Conservation (phyloP, 176 grass and related monocot genomes). For the Eremochloa ophiuroides region DNA sequence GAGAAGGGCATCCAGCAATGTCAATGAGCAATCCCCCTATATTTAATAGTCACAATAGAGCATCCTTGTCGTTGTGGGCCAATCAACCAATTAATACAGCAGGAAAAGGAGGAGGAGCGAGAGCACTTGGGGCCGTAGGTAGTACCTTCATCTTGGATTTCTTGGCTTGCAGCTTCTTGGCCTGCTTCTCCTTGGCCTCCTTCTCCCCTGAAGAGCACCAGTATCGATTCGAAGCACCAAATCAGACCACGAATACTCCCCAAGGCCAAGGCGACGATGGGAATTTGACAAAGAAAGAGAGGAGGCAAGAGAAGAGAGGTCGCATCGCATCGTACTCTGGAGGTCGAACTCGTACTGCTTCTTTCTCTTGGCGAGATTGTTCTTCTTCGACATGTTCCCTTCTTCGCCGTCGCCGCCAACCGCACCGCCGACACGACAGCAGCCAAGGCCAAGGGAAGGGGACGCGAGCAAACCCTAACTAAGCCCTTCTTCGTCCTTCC, state of each 20-base stretch:
- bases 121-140: background rate
- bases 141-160: constrained; percentile 87
- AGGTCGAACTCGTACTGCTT: constrained; percentile 91
- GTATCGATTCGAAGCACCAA: background rate
- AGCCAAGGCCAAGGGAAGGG: background rate
- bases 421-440: background rate
- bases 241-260: background rate
- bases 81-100: background rate
- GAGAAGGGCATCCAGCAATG: background rate
- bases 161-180: constrained; percentile 76
- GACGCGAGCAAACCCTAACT: constrained; percentile 25
- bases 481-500: rapidly evolving
- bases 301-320: background rate
- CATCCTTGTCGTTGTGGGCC: background rate
- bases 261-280: background rate
- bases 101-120: background rate
- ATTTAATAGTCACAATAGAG: background rate
- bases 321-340: constrained; percentile 41
- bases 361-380: constrained; percentile 72
- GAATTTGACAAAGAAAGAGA: background rate
- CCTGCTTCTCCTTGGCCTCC: constrained; percentile 57
- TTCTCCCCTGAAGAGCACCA: constrained; percentile 51
- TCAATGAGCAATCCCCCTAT: background rate
- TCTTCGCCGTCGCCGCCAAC: constrained; percentile 10
- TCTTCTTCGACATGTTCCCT: constrained; percentile 80